Percentiles rank a stretch among this genome's conserved stretches.
Conservation (phyloP, 2,329 filamentous ascomycete genomes). For the Sporothrix luriei region DNA sequence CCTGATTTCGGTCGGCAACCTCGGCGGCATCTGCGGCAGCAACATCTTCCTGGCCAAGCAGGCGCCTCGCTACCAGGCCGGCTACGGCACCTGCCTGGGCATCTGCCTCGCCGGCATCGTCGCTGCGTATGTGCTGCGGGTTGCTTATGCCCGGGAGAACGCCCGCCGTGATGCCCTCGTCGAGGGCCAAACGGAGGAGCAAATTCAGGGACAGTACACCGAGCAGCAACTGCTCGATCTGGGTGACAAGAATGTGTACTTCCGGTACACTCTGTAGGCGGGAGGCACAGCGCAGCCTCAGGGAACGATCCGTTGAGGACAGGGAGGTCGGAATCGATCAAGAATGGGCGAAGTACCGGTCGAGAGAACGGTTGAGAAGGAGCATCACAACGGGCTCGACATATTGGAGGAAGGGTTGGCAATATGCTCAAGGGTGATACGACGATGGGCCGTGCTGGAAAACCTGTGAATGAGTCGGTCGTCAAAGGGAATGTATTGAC, state of each 20-base stretch:
- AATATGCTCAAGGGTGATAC: background rate
- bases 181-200: conserved; percentile 16
- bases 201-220: background rate
- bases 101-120: conserved; percentile 1
- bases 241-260: conserved; percentile 5
- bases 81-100: conserved; percentile 41
- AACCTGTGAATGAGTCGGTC: background rate
- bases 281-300: background rate
- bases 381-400: background rate
- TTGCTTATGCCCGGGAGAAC: conserved; percentile 29
- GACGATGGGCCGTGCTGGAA: background rate
- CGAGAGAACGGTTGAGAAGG: background rate
- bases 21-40: conserved; percentile 48
- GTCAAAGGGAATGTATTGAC: too few species aligned
- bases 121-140: conserved; percentile 24
- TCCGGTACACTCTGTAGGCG: conserved; percentile 13
- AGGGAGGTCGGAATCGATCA: background rate
- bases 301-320: background rate
- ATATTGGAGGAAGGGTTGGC: background rate
- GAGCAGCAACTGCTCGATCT: conserved; percentile 15
- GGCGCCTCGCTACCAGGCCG: conserved; percentile 44
- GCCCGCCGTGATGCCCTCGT: conserved; percentile 29
- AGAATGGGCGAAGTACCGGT: background rate
- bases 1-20: conserved; percentile 64
- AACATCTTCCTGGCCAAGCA: conserved; percentile 45